Evolutionary conservation across 2,329 filamentous ascomycete species (phyloP).

Genomic region (Penicillium sp.): DNA sequence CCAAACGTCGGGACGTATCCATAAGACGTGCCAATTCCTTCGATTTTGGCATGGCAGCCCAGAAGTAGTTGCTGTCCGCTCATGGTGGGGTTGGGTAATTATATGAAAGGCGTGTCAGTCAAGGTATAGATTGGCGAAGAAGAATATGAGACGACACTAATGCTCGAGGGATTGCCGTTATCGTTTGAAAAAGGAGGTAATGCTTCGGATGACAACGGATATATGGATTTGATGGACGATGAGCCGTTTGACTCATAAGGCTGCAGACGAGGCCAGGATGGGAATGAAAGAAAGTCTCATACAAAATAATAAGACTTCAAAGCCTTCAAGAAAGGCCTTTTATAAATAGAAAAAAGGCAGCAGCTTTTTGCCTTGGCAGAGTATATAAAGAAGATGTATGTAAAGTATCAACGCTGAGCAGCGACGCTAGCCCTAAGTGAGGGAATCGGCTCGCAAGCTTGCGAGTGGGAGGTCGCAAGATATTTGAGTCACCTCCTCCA

Average conservation of each 20-base stretch:
- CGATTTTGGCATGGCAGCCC: conserved; percentile 33
- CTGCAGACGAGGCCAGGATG: background rate
- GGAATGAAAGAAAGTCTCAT: background rate
- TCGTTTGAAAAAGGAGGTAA: background rate
- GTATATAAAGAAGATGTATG: background rate
- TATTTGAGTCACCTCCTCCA: background rate
- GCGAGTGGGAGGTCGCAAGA: background rate
- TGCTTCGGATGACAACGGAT: background rate
- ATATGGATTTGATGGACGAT: background rate
- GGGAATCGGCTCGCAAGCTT: background rate
- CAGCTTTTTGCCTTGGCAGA: background rate
- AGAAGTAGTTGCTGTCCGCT: conserved; percentile 14
- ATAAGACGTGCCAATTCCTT: conserved; percentile 32
- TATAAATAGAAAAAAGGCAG: too few relatives aligned
- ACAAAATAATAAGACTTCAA: background rate
- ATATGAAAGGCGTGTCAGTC: background rate
- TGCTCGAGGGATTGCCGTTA: background rate
- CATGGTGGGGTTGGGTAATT: conserved; percentile 9
- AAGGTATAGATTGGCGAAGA: background rate
- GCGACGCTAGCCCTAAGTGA: background rate
- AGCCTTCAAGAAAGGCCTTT: background rate
- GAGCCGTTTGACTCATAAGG: background rate
- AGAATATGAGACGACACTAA: too few relatives aligned
- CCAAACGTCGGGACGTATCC: conserved; percentile 40
- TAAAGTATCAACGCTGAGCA: conserved; percentile 5